Evolutionary conservation across 2,329 filamentous ascomycete species (phyloP), one percentile per base, ranked within the genome.

Genomic region (Aspergillus fumigatus): DNA sequence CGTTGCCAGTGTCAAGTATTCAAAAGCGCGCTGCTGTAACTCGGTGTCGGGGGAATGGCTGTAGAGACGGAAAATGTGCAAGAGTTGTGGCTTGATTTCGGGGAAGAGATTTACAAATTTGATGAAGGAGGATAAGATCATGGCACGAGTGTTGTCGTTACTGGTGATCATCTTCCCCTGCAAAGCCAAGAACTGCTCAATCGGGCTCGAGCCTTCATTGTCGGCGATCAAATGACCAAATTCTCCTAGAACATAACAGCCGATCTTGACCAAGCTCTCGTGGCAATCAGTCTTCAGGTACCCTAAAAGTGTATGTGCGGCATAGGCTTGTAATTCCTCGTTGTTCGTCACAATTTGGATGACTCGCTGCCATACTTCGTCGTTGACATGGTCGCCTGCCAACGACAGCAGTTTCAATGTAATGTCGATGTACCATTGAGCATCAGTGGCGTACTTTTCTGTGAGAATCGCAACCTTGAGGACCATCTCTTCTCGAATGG

Each of bases 321-420:
- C 94, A 71, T 99, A 99, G 0, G 96, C 88, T 75, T 99, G 94
- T 10, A 99, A 82, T 73, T 97, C 93, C 74, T 99, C 94, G 73
- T 99, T 99, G 79, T 99, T 99, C 54, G 94, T 97, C 57, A 97
- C 92, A 65, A 99, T 97, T 73, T 99, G 94, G 61, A 96, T 97
- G 55, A 99, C 93, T 66, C 94, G 87, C 73, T 99, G 94, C 94
- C 94, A 99, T 19, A 99, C 94, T 76, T 99, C 94, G 62, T 99
- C 95, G 74, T 93, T 97, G 65, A 99, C 93, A 73, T 99, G 94
- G 69, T 99, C 94, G 64, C 94, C 94, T 3, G 95, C 94, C 85
- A 97, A 92, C 57, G 93, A 92, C 57, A 99, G 92, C 52, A 99
- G 83, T 55, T 93, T 87, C 63, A 99, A 81, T 10, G 94, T 96